Base-by-base conservation (phyloP, 768 basidiomycete genomes). In the Hypholoma sublateritium region DNA sequence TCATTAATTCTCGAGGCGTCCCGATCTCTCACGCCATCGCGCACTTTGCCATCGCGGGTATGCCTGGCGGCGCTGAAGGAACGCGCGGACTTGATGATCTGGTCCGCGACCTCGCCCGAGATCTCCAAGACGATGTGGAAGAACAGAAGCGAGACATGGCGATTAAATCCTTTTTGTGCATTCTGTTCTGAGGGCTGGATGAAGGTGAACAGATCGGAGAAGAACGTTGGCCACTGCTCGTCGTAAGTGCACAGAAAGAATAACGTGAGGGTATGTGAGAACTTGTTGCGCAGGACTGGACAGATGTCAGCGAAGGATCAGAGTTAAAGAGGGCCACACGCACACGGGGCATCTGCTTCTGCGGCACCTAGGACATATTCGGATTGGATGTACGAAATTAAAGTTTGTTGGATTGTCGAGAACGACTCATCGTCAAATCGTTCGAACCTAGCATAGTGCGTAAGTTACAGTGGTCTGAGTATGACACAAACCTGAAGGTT, bases 101-200 rank as follows among this genome's bases (percentile, higher is more conserved):
- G 90, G 75, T 99, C 97, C 49, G 93, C 93, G n/a, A 98, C 91
- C 72, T 99, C 97, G 12, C 91, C 91, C 0, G 95, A 95, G 53
- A 98, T 95, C 70, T 99, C 97, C 57, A 91, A 85, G 43, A 99
- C 80, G 63, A 98, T 80, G 66, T 91, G 94, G 70, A 98, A 91
- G 70, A 97, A 86, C 56, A 99, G 82, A 25, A 95, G 80, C 19
- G 90, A 90, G 32, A 96, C 83, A 66, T 95, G 91, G 43, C 84
- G 84, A 69, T 95, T 96, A 74, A 89, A 86, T 22, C 82, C 77
- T 39, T 82, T 75, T 60, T 79, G 74, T 13, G 82, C 77, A 39
- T 78, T 76, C 9, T 85, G 80, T 59, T 86, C 77, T 25, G 83
- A 67, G 25, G 83, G 79, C 22, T 81, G 87, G 60, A 93, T 85